Conservation (phyloP, 1,139 yeast species). For the Diutina neorugosa region DNA sequence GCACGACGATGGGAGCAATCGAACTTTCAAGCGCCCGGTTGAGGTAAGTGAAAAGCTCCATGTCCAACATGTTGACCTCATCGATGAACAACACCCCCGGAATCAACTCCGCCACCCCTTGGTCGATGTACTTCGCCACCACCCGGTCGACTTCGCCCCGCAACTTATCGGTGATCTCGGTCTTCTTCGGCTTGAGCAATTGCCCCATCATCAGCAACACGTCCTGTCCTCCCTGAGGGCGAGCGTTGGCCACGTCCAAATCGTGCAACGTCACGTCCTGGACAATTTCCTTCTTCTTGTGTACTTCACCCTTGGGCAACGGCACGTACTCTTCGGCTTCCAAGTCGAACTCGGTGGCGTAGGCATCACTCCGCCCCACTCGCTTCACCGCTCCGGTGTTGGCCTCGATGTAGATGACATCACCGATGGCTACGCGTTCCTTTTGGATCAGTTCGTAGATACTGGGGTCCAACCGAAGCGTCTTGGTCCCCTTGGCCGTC, state of each 20-base stretch:
- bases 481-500: constrained; percentile 93
- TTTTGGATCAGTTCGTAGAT: constrained; percentile 94
- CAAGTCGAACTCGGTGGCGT: constrained; percentile 93
- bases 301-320: constrained; percentile 96
- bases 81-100: constrained; percentile 73
- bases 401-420: constrained; percentile 92
- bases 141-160: constrained; percentile 91
- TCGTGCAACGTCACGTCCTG: constrained; percentile 97
- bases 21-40: background rate
- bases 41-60: constrained; percentile 2
- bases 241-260: constrained; percentile 88
- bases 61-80: constrained; percentile 4
- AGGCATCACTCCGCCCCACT: constrained; percentile 96
- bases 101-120: constrained; percentile 94
- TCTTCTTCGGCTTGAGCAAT: constrained; percentile 86
- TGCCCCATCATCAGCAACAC: constrained; percentile 99
- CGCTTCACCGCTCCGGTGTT: constrained; percentile 96
- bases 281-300: constrained; percentile 94
- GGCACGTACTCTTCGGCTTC: constrained; percentile 99
- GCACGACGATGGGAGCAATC: constrained; percentile 4
- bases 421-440: constrained; percentile 91
- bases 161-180: constrained; percentile 96
- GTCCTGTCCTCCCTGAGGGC: constrained; percentile 99
- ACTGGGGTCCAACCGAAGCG: constrained; percentile 83
- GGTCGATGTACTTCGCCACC: constrained; percentile 91